Percentiles rank a stretch among this genome's conserved stretches.
Conservation (phyloP, 495 filamentous ascomycete genomes). For the Darksidea phi region DNA sequence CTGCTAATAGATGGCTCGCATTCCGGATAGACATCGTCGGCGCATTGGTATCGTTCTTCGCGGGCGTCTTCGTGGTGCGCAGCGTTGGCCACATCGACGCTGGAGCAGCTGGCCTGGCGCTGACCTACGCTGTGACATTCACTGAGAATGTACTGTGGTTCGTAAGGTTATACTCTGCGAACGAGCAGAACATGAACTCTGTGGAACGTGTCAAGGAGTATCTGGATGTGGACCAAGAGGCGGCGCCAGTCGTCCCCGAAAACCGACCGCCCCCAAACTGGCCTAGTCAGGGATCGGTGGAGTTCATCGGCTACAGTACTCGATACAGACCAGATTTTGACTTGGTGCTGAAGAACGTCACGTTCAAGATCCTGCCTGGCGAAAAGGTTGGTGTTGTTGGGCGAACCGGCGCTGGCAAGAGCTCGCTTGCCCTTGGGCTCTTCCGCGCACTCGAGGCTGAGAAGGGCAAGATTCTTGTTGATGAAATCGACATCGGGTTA, state of each 20-base stretch:
- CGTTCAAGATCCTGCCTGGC: conserved; percentile 77
- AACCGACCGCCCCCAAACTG: conserved; percentile 74
- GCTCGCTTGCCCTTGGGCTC: conserved; percentile 90
- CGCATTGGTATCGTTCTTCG: conserved; percentile 90
- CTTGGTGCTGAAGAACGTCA: conserved; percentile 76
- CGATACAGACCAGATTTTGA: conserved; percentile 87
- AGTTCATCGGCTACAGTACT: conserved; percentile 85
- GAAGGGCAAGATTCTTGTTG: conserved; percentile 83
- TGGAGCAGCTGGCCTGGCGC: conserved; percentile 88
- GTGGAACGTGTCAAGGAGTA: conserved; percentile 99
- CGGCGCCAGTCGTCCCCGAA: conserved; percentile 71
- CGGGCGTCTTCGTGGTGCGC: conserved; percentile 84
- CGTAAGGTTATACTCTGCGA: conserved; percentile 88
- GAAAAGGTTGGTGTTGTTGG: conserved; percentile 98
- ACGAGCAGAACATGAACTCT: conserved; percentile 99
- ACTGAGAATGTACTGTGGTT: conserved; percentile 98
- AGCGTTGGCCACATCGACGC: conserved; percentile 85
- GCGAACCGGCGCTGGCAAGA: conserved; percentile 95
- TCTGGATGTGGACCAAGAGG: conserved; percentile 94
- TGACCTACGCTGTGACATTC: conserved; percentile 98
- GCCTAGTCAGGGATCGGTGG: conserved; percentile 81
- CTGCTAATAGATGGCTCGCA: conserved; percentile 94
- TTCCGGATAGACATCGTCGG: conserved; percentile 89
- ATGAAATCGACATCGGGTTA: conserved; percentile 79
- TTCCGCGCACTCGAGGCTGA: conserved; percentile 97